A percentile compares a stretch with the other conserved stretches of the same genome.
phyloP scores from a whole-genome alignment of 192 early-diverging fungal species.

The Backusella westeae region DNA sequence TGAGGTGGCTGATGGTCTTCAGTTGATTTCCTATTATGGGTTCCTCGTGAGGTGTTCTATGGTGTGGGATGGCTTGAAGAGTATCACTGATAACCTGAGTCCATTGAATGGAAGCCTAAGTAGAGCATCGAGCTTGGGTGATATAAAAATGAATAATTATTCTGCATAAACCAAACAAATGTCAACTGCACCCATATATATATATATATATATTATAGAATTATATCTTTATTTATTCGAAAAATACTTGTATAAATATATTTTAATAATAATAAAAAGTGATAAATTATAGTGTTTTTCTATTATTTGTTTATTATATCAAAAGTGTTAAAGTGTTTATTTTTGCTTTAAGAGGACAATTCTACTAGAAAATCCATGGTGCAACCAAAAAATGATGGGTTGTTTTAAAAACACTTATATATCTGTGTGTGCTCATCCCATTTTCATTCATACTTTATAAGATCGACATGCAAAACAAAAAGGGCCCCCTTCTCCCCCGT shows the following conservation, averaged over 20 bases:
- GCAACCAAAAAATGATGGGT: not conserved
- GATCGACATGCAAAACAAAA: too few relatives aligned
- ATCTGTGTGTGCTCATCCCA: too few relatives aligned
- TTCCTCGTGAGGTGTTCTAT: slow-evolving; percentile 15
- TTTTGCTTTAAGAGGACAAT: not conserved
- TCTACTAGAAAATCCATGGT: not conserved
- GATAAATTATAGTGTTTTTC: not conserved
- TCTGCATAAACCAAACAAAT: not conserved
- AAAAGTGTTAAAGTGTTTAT: not conserved
- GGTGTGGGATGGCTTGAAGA: slow-evolving; percentile 13
- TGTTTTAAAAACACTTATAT: too few relatives aligned
- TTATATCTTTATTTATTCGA: not conserved
- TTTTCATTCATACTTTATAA: too few relatives aligned
- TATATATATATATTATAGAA: not conserved
- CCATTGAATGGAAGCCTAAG: slow-evolving; percentile 4
- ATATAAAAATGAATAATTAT: not conserved
- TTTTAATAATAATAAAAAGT: not conserved
- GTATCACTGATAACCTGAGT: slow-evolving; percentile 9
- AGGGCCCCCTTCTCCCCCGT: too few relatives aligned
- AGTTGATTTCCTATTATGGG: slow-evolving; percentile 10
- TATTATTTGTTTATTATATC: not conserved
- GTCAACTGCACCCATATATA: not conserved
- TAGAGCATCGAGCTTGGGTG: not conserved
- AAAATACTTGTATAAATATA: not conserved
- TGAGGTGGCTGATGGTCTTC: not conserved